Evolutionary conservation across 768 basidiomycete species (phyloP).

Genomic region (Lentinula sp.): DNA sequence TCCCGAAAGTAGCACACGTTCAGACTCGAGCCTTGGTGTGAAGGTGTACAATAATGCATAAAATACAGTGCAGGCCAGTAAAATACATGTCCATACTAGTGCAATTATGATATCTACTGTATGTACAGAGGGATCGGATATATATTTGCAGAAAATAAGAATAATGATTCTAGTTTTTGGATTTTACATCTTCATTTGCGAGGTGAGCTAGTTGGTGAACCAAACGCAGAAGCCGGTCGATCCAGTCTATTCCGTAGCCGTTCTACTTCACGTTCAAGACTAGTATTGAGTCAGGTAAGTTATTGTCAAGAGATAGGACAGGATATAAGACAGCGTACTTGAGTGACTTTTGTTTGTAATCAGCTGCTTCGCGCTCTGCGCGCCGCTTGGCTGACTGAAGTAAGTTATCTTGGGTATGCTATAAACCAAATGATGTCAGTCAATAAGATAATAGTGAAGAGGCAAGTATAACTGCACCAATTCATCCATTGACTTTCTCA

Average conservation of each 20-base stretch:
- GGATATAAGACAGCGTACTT: conserved; percentile 30
- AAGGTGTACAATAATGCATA: not conserved
- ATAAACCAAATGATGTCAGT: conserved; percentile 8
- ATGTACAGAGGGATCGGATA: not conserved
- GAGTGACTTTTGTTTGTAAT: conserved; percentile 65
- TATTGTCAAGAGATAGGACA: not conserved
- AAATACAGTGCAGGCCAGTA: not conserved
- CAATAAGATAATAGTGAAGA: not conserved
- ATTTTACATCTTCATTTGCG: conserved; percentile 17
- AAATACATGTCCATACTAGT: not conserved
- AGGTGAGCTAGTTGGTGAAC: conserved; percentile 22
- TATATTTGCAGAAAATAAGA: not conserved
- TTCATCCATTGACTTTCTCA: conserved; percentile 56
- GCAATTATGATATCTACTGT: not conserved
- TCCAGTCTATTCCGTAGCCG: conserved; percentile 59
- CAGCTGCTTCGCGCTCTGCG: conserved; percentile 70
- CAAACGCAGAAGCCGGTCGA: conserved; percentile 40
- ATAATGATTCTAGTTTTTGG: not conserved
- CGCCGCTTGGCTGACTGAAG: conserved; percentile 68
- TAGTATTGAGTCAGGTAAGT: conserved; percentile 16
- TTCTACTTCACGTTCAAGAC: conserved; percentile 65
- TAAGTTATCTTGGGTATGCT: conserved; percentile 71
- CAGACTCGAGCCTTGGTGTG: too few relatives aligned
- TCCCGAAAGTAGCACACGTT: too few relatives aligned
- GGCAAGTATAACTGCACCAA: conserved; percentile 39